Evolutionary conservation across 1,139 yeast genomes (phyloP), one percentile per base, ranked within the genome.

Genomic region (Protomyces pachydermus): DNA sequence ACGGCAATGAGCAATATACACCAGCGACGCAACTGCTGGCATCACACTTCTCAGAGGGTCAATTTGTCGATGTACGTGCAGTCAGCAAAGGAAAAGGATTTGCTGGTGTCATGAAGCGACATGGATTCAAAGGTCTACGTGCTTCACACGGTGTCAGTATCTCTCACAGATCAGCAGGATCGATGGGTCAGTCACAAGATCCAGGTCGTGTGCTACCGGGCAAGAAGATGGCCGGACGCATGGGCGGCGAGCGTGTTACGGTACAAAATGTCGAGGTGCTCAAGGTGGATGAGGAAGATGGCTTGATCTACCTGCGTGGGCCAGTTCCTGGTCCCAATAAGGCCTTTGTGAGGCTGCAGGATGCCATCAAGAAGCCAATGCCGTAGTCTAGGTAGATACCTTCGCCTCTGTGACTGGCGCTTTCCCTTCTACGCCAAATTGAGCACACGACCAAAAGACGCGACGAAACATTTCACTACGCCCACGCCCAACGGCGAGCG

Each of bases 161-260:
- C 66, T 88, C 95, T 45, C 98, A 93, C 75, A 87, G 99, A 81
- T 86, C 91, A 64, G 96, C 96, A 71, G 99, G 99, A 82, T 91
- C 97, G 54, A 91, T 87, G 74, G 99, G 99, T 81, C 88, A 88
- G 77, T 87, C 89, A 74, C 93, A 91, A 74, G 87, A 87, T 68
- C 98, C 98, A 3, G 98, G 97, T 73, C 87, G 99, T 79, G 91
- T 91, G 64, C 80, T 91, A 68, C 98, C 98, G 16, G 98, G 97
- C 46, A 91, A 90, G 80, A 93, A 91, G 78, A 91, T 95, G 98
- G 96, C 98, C 38, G 98, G 98, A 69, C 88, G 89, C 76, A 87
- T 91, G 95, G 98, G 98, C 69, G 85, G 83, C 67, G 80, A 82
- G 66, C 81, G 80, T 70, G 82, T 84, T 69, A 93, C 98, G 3